These are phyloP conservation scores for Thymus quinquecostatus DNA, from an alignment of 257 asterid genomes.

Conservation along the genomic window DNA sequence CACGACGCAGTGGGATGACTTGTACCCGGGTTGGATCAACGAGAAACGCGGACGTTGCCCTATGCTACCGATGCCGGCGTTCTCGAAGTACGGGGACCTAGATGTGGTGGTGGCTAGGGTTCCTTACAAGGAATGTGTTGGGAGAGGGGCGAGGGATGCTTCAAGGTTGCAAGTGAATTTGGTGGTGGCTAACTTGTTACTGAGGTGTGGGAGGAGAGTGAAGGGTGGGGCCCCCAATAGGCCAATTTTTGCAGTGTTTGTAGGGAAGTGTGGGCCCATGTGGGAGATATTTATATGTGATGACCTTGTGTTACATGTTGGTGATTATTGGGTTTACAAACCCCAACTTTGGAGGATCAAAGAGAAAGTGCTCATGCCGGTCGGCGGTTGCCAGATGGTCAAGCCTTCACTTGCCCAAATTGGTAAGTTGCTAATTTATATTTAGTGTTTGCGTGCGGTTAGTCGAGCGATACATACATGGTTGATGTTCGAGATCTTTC, in stretches of 20 bases:
- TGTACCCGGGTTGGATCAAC: constrained; percentile 59
- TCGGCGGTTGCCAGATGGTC: constrained; percentile 64
- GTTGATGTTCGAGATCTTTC: too few relatives aligned
- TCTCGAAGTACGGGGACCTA: constrained; percentile 42
- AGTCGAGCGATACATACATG: too few relatives aligned
- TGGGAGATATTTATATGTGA: constrained; percentile 81
- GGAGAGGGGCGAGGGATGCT: constrained; percentile 54
- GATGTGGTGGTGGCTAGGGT: constrained; percentile 66
- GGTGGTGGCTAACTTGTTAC: constrained; percentile 68
- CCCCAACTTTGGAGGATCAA: constrained; percentile 52
- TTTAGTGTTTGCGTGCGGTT: too few relatives aligned
- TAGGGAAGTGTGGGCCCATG: constrained; percentile 70
- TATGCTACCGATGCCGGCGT: constrained; percentile 59
- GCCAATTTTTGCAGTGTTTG: constrained; percentile 53
- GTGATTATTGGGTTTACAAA: constrained; percentile 49
- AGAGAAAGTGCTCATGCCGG: constrained; percentile 66
- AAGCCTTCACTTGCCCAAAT: constrained; percentile 30
- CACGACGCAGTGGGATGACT: constrained; percentile 47
- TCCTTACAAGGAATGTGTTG: constrained; percentile 37
- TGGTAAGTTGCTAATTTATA: not conserved
- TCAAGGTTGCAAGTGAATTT: constrained; percentile 77
- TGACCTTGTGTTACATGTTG: constrained; percentile 59
- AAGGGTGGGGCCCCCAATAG: not conserved
- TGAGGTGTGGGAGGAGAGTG: constrained; percentile 43
- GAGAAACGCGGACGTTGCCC: constrained; percentile 57